These are phyloP conservation scores for Cutaneotrichosporon sp. DNA, from an alignment of 1,284 basidiomycete genomes.

Conservation along the genomic window DNA sequence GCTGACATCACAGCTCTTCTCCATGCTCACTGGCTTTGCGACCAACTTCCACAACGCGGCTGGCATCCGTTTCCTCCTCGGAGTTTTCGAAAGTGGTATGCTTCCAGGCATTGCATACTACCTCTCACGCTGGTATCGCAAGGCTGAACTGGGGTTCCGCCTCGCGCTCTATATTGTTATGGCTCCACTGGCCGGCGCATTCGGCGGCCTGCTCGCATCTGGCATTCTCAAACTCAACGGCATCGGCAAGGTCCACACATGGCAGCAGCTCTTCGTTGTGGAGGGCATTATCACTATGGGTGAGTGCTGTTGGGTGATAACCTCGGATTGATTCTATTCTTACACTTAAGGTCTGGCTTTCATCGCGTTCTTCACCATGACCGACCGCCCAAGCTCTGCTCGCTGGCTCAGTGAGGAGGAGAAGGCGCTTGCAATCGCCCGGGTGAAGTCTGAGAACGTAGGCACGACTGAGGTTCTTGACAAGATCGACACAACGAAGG, in stretches of 20 bases:
- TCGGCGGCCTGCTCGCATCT: constrained; percentile 17
- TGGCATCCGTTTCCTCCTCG: constrained; percentile 23
- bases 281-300: constrained; percentile 21
- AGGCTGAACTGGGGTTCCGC: constrained; percentile 18
- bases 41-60: constrained; percentile 30
- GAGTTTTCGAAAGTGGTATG: constrained; percentile 27
- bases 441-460: constrained; percentile 45
- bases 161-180: constrained; percentile 21
- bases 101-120: constrained; percentile 24
- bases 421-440: constrained; percentile 25
- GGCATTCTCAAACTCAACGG: constrained; percentile 15
- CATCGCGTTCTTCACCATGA: constrained; percentile 30
- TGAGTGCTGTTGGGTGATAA: no score
- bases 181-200: constrained; percentile 18
- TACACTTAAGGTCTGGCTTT: neutral
- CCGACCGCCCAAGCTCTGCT: constrained; percentile 35
- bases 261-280: constrained; percentile 20
- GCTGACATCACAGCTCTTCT: constrained; percentile 8
- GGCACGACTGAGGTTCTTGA: constrained; percentile 37
- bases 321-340: neutral
- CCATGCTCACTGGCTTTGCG: constrained; percentile 25
- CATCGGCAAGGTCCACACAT: constrained; percentile 14
- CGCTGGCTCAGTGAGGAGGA: constrained; percentile 24
- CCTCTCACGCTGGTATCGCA: constrained; percentile 22
- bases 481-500: constrained; percentile 22